Conservation (phyloP, 78 protist genomes). For the Chrysochromulina tobinii region DNA sequence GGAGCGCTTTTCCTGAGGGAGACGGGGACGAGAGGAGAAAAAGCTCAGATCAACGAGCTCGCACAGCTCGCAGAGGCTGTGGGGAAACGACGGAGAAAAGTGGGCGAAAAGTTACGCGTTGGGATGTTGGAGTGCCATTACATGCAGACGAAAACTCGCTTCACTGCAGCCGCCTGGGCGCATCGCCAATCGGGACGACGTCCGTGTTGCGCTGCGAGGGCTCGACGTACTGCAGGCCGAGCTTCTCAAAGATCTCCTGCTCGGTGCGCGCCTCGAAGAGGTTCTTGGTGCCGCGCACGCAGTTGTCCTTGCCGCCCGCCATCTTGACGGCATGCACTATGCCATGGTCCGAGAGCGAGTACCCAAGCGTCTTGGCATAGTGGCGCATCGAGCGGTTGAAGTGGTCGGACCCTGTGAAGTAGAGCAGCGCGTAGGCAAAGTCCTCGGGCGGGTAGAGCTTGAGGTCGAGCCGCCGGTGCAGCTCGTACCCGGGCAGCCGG, state of each 20-base stretch:
- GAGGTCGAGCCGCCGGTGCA: conserved; percentile 48
- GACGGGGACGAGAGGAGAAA: too few species aligned
- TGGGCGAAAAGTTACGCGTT: too few species aligned
- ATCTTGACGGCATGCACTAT: neutral
- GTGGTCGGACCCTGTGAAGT: conserved; percentile 70
- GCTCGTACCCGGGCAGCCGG: neutral
- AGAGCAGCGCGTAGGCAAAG: conserved; percentile 59
- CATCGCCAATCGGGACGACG: too few species aligned
- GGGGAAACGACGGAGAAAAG: too few species aligned
- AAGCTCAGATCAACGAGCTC: too few species aligned
- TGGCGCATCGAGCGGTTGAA: conserved; percentile 71
- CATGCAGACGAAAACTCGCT: too few species aligned
- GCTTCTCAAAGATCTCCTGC: conserved; percentile 46
- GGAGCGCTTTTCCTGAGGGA: too few species aligned
- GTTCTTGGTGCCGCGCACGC: neutral
- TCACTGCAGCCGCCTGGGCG: too few species aligned
- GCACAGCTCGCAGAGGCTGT: too few species aligned
- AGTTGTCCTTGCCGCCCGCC: neutral
- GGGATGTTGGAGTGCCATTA: too few species aligned
- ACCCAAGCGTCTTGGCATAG: neutral
- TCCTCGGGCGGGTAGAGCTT: conserved; percentile 42
- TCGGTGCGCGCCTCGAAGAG: neutral
- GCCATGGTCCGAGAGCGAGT: neutral
- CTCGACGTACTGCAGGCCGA: conserved; percentile 42
- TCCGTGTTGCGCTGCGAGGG: too few species aligned